These are phyloP conservation scores for Colletotrichum kahawae DNA, from an alignment of 2,329 filamentous ascomycete species.

Conservation along the genomic window DNA sequence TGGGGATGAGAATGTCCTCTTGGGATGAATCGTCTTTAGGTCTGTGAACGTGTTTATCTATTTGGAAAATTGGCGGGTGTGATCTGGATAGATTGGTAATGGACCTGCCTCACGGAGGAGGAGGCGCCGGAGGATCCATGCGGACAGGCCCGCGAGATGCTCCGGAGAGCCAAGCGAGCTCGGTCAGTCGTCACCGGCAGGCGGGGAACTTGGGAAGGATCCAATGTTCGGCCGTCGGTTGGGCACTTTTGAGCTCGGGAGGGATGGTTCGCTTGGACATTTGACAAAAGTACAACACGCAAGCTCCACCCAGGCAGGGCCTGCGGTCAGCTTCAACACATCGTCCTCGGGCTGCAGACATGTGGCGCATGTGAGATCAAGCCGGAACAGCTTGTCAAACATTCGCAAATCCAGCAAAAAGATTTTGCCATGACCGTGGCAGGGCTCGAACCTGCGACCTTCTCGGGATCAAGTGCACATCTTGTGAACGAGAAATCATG, in stretches of 20 bases:
- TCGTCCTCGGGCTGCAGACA: neutral
- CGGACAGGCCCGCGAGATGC: neutral
- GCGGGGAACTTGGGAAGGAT: neutral
- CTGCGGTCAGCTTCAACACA: rapidly evolving
- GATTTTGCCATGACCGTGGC: neutral
- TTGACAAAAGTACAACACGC: neutral
- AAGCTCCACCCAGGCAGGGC: neutral
- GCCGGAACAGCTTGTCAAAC: too few species aligned
- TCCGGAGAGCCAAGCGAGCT: neutral
- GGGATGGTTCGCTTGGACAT: neutral
- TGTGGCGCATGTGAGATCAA: neutral
- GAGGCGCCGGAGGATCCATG: neutral
- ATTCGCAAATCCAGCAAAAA: neutral
- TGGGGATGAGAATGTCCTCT: neutral
- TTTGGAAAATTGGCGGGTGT: neutral
- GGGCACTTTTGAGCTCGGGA: neutral
- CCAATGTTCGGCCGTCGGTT: neutral
- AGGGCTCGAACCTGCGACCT: neutral
- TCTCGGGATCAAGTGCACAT: neutral
- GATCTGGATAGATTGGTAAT: neutral
- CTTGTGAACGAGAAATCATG: neutral
- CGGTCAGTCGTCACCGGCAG: neutral
- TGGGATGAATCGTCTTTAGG: neutral
- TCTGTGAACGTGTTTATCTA: neutral
- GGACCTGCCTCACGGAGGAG: rapidly evolving